A percentile compares a stretch with the other conserved stretches of the same genome.
These are phyloP conservation scores for Blepharisma undulans DNA, from an alignment of 169 alveolate genomes.

Conservation along the genomic window DNA sequence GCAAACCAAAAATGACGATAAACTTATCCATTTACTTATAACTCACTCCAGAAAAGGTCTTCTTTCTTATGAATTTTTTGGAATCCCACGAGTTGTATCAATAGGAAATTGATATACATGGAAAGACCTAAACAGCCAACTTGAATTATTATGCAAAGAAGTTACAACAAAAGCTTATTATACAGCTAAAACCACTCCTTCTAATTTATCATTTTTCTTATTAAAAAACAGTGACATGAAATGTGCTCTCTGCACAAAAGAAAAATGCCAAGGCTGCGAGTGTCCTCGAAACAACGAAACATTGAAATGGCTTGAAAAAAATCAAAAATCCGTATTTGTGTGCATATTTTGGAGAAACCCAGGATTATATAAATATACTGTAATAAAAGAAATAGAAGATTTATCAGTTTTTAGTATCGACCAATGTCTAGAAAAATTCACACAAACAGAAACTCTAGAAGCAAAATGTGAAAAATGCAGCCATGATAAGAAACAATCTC, in stretches of 20 bases:
- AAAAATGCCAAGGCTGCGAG: slow-evolving; percentile 3
- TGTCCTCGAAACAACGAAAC: not conserved
- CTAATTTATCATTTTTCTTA: not conserved
- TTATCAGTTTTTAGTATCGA: not conserved
- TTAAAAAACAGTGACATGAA: not conserved
- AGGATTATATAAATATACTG: not conserved
- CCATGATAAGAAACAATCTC: not conserved
- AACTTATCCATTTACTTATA: not conserved
- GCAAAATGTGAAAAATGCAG: slow-evolving; percentile 12
- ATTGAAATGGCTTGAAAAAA: not conserved
- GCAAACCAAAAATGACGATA: not conserved
- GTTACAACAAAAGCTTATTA: not conserved
- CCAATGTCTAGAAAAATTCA: slow-evolving; percentile 3
- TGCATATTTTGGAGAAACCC: not conserved
- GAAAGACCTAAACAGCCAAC: not conserved
- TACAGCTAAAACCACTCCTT: not conserved
- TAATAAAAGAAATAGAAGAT: not conserved
- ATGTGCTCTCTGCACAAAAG: not conserved
- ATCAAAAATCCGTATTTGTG: not conserved
- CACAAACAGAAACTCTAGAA: slow-evolving; percentile 21
- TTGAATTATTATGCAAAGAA: not conserved
- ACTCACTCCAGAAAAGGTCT: not conserved
- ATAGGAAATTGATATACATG: not conserved
- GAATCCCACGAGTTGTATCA: not conserved
- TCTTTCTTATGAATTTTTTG: not conserved